Evolutionary conservation across 1,284 basidiomycete genomes (phyloP).

Genomic region (Gymnopus androsaceus): DNA sequence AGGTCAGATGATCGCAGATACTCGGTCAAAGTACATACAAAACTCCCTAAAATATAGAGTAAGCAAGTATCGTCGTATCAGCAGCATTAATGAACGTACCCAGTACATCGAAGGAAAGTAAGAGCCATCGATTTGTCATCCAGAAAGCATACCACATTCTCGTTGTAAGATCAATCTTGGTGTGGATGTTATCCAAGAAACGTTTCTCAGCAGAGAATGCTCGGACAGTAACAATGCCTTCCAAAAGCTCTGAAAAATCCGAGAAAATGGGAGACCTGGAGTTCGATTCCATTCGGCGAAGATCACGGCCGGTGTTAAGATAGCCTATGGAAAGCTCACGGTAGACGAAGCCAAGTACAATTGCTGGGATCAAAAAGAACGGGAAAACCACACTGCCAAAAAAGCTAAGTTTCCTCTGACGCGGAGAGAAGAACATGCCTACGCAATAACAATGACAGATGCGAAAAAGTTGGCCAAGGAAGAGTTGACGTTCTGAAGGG

Average conservation of each 20-base stretch:
- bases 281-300: constrained; percentile 79
- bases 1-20: too few species aligned
- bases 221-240: constrained; percentile 83
- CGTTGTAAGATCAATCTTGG: constrained; percentile 65
- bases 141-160: constrained; percentile 64
- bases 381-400: constrained; percentile 62
- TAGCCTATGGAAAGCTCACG: constrained; percentile 72
- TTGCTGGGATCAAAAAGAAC: constrained; percentile 71
- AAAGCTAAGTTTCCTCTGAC: constrained; percentile 3
- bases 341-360: constrained; percentile 64
- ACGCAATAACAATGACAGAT: constrained; percentile 65
- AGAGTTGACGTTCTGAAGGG: constrained; percentile 72
- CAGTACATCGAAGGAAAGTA: constrained; percentile 76
- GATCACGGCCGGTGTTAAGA: constrained; percentile 73
- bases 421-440: constrained; percentile 22
- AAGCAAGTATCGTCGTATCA: neutral
- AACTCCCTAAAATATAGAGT: neutral
- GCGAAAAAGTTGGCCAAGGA: constrained; percentile 74
- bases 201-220: constrained; percentile 83
- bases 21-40: neutral
- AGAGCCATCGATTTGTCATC: constrained; percentile 82
- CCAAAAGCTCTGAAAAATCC: constrained; percentile 78
- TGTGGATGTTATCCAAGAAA: constrained; percentile 77
- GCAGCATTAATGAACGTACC: constrained; percentile 44
- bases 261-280: constrained; percentile 73